Conservation (phyloP, 2,329 filamentous ascomycete species). For the Calonectria multiphialidica region DNA sequence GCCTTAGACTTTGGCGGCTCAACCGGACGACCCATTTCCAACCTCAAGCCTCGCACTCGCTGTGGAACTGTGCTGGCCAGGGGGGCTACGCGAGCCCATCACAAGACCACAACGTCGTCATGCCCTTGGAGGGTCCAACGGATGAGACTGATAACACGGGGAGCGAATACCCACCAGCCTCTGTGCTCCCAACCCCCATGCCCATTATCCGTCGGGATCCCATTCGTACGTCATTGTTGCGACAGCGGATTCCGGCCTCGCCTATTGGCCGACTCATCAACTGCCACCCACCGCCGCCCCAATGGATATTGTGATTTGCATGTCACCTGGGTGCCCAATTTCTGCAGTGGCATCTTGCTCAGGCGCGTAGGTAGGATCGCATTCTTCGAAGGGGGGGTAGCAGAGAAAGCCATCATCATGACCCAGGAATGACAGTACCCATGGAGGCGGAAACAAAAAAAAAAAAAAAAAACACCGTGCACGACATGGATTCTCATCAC, state of each 20-base stretch:
- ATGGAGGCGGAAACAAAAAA: not conserved
- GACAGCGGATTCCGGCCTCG: not conserved
- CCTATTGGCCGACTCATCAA: not conserved
- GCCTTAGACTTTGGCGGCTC: constrained; percentile 20
- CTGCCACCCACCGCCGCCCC: not conserved
- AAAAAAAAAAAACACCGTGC: not conserved
- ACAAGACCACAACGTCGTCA: constrained; percentile 10
- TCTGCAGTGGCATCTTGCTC: not conserved
- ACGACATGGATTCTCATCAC: not conserved
- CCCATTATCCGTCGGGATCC: not conserved
- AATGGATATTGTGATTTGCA: constrained; percentile 4
- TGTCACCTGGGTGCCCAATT: constrained; percentile 20
- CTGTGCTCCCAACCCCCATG: constrained; percentile 4
- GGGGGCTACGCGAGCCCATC: constrained; percentile 6
- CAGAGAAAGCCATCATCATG: not conserved
- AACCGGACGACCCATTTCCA: constrained; percentile 13
- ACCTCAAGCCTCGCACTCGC: constrained; percentile 3
- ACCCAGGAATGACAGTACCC: too few species aligned
- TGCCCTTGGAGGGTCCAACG: not conserved
- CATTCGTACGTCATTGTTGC: constrained; percentile 5
- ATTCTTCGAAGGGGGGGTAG: not conserved
- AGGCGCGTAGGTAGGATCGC: not conserved
- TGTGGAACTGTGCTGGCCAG: not conserved
- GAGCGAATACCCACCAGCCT: not conserved
- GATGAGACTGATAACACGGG: constrained; percentile 2